Evolutionary conservation across 164 flowering plant genomes (phyloP).

Genomic region (Berberis vulgaris): DNA sequence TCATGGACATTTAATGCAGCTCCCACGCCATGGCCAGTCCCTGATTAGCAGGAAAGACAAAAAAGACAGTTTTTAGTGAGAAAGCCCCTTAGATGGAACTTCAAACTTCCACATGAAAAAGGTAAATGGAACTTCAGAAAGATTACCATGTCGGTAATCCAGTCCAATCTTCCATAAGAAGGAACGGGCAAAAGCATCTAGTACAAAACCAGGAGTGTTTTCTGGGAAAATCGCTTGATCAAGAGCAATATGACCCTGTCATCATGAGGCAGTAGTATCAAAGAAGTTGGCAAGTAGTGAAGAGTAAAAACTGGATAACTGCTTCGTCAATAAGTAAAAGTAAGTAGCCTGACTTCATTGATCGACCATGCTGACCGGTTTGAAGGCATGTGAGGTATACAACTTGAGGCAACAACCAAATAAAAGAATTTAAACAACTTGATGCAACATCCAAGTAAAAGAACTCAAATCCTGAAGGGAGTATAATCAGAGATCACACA

Average conservation of each 20-base stretch:
- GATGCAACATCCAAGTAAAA: no score
- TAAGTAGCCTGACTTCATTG: no score
- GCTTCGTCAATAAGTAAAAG: no score
- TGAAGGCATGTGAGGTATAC: no score
- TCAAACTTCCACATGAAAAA: background rate
- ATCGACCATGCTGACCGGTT: no score
- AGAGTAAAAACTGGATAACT: no score
- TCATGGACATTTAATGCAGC: constrained; percentile 98
- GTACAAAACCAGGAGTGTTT: constrained; percentile 88
- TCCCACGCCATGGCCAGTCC: constrained; percentile 99
- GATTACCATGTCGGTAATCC: constrained; percentile 92
- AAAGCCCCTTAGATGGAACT: background rate
- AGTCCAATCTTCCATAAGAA: constrained; percentile 93
- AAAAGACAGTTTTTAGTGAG: background rate
- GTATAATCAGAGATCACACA: no score
- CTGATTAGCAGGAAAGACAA: constrained; percentile 20
- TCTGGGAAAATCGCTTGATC: constrained; percentile 96
- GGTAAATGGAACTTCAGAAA: background rate
- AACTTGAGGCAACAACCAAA: no score
- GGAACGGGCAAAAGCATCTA: constrained; percentile 95
- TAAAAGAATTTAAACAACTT: no score
- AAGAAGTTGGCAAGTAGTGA: background rate
- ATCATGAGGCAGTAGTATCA: background rate
- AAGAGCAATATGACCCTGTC: constrained; percentile 96
- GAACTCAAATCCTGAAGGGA: no score